phyloP scores from a whole-genome alignment of 2,329 filamentous ascomycete species.

The Fusarium piperis region DNA sequence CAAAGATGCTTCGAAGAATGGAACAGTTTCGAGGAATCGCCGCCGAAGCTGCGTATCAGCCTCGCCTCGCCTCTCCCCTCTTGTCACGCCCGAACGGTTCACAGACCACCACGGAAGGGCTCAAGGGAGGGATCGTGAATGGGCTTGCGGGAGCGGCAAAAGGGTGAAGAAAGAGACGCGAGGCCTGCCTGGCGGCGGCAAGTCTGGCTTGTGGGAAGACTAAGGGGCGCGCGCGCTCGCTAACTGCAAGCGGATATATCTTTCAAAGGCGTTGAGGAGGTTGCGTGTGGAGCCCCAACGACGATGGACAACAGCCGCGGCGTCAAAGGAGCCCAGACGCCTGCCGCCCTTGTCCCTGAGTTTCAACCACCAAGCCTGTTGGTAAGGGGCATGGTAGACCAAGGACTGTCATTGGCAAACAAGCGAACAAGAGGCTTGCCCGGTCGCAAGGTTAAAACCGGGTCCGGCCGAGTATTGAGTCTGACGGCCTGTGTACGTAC shows the following conservation, averaged over 20 bases:
- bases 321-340: slow-evolving; percentile 9
- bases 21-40: slow-evolving; percentile 17
- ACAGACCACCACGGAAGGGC: slow-evolving; percentile 20
- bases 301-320: slow-evolving; percentile 26
- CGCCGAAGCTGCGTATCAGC: slow-evolving; percentile 28
- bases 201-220: background rate
- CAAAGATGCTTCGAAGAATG: slow-evolving; percentile 24
- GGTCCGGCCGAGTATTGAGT: slow-evolving; percentile 26
- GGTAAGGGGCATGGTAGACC: slow-evolving; percentile 6
- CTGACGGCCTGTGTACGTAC: slow-evolving; percentile 10
- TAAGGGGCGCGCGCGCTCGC: background rate
- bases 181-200: slow-evolving; percentile 13
- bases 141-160: slow-evolving; percentile 21
- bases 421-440: slow-evolving; percentile 4
- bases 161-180: slow-evolving; percentile 15
- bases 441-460: slow-evolving; percentile 21
- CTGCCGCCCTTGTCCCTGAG: slow-evolving; percentile 4
- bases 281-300: slow-evolving; percentile 5
- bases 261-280: slow-evolving; percentile 18
- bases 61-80: slow-evolving; percentile 23
- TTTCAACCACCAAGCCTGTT: slow-evolving; percentile 1
- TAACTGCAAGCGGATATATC: slow-evolving; percentile 37
- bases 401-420: slow-evolving; percentile 26
- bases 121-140: background rate
- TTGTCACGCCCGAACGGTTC: slow-evolving; percentile 22